Evolutionary conservation across 495 filamentous ascomycete genomes (phyloP), one percentile per base, ranked within the genome.

Genomic region (Tuber melanosporum): DNA sequence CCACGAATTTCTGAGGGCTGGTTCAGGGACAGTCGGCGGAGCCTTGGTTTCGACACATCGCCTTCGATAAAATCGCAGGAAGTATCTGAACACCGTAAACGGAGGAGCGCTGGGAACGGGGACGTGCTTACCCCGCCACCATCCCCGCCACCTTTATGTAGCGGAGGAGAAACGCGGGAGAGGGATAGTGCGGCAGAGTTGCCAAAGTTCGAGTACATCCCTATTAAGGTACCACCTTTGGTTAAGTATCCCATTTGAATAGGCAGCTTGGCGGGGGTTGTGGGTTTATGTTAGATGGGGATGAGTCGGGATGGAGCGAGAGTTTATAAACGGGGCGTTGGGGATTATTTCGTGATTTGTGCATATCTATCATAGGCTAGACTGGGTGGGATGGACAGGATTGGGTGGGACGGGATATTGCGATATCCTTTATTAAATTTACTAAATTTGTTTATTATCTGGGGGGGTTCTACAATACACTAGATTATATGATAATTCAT

Each of bases 141-240:
- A 2, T 66, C 57, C 15, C 57, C 57, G 3, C 57, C 57, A 3
- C 57, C 57, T n/a, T 32, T 66, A 32, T n/a, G 26, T 66, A 32
- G 26, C 3, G 57, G 57, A 32, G 57, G 52, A 62, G 52, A 12
- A 66, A 12, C 57, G 26, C 12, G 26, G 57, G 32, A 66, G 26
- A 32, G 26, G 4, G 57, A 32, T 32, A 32, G 57, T n/a, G 26
- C 26, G 12, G 26, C 57, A 32, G 57, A 66, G 57, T 17, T 66
- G 26, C 57, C 57, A 32, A 66, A 66, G 26, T 66, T 66, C 57
- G 57, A 66, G 26, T 66, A 66, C 15, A 66, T 66, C 57, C 57
- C 57, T 32, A 66, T 66, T 32, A 66, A 15, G n/a, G 57, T 17
- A 3, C 26, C 57, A 8, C 57, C 57, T 66, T 66, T 66, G 12